Conservation (phyloP, 352 stramenopile species). For the Pythium rhizo-oryzae region DNA sequence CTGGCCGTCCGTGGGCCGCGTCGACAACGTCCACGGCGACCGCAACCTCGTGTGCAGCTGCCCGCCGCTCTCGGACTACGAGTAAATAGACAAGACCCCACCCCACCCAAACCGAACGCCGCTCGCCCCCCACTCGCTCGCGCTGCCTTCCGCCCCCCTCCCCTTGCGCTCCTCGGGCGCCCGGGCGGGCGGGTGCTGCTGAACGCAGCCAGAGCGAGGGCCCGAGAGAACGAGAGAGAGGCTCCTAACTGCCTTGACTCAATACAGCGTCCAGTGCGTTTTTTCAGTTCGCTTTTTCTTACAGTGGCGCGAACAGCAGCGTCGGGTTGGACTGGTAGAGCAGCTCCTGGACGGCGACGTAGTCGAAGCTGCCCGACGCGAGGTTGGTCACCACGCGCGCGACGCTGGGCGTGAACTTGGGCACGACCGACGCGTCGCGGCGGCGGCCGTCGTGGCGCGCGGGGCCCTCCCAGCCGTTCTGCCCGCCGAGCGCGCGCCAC, state of each 20-base stretch:
- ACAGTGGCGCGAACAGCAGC: conserved; percentile 55
- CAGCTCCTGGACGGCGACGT: conserved; percentile 68
- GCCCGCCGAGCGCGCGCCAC: conserved; percentile 66
- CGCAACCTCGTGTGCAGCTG: conserved; percentile 98
- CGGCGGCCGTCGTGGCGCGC: conserved; percentile 55
- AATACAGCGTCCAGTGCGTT: background rate
- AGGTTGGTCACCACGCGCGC: conserved; percentile 60
- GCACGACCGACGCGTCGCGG: conserved; percentile 40
- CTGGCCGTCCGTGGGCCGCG: conserved; percentile 96
- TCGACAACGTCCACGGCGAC: conserved; percentile 99
- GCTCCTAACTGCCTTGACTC: too few species aligned
- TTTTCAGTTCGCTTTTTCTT: conserved; percentile 22
- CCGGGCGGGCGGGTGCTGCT: too few species aligned
- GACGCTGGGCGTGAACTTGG: conserved; percentile 64
- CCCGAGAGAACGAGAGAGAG: background rate
- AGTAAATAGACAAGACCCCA: too few species aligned
- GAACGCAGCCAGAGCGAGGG: too few species aligned
- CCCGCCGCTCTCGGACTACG: conserved; percentile 95
- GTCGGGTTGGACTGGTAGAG: conserved; percentile 71
- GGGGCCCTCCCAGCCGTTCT: conserved; percentile 74
- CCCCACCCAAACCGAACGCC: too few species aligned
- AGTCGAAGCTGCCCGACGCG: conserved; percentile 68
- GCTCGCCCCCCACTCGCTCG: too few species aligned
- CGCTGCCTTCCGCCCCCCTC: background rate
- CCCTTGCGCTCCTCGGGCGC: too few species aligned